Percentiles rank a stretch among this genome's conserved stretches.
phyloP scores from a whole-genome alignment of 2,329 filamentous ascomycete species.

The Cladobotryum protrusum region DNA sequence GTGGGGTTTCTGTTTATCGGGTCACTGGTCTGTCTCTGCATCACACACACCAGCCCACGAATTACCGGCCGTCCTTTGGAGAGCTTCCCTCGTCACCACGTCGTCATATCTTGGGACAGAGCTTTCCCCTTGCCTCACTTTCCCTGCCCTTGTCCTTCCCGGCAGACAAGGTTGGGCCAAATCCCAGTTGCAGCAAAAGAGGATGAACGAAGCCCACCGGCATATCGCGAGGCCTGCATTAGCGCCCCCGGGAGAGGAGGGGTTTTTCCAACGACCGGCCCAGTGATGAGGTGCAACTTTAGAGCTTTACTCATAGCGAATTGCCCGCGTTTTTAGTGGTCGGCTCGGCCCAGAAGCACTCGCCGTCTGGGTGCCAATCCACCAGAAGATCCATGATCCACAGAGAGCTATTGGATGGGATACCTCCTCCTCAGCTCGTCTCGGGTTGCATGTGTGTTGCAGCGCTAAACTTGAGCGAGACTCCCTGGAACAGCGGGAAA shows the following conservation, averaged over 20 bases:
- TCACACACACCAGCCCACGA: too few relatives aligned
- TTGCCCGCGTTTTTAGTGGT: constrained; percentile 6
- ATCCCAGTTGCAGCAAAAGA: background rate
- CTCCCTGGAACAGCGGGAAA: background rate
- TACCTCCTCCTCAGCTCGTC: background rate
- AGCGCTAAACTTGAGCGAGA: background rate
- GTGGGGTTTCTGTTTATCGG: too few relatives aligned
- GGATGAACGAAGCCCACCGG: constrained; percentile 5
- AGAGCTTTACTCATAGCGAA: background rate
- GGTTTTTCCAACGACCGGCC: background rate
- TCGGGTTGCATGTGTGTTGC: background rate
- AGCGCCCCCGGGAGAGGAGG: constrained; percentile 11
- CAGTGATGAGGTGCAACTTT: background rate
- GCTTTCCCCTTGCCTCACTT: too few relatives aligned
- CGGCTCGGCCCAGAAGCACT: constrained; percentile 1
- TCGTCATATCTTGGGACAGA: too few relatives aligned
- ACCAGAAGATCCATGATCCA: too few relatives aligned
- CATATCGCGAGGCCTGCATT: constrained; percentile 14
- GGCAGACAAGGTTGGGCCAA: background rate
- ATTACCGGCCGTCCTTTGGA: too few relatives aligned
- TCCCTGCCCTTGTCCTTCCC: background rate
- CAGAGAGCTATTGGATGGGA: too few relatives aligned
- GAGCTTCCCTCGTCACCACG: too few relatives aligned
- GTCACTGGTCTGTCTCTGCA: too few relatives aligned
- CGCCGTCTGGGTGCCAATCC: constrained; percentile 1